phyloP scores from a whole-genome alignment of 108 stramenopile species.

The Conticribra weissflogii region DNA sequence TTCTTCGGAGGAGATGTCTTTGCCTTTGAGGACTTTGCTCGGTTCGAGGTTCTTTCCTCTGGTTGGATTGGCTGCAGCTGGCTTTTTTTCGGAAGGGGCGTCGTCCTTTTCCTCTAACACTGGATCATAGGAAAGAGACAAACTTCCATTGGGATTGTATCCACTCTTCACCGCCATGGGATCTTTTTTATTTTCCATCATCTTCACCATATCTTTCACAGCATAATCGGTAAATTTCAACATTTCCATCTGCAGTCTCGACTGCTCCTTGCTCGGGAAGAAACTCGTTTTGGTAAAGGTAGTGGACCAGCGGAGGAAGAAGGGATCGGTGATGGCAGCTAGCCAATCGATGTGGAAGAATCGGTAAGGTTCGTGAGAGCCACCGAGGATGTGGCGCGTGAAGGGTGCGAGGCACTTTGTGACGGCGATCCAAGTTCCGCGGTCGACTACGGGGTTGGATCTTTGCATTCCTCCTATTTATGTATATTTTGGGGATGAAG shows the following conservation, averaged over 20 bases:
- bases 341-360: slow-evolving; percentile 44
- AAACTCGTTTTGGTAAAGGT: slow-evolving; percentile 44
- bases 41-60: slow-evolving; percentile 19
- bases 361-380: slow-evolving; percentile 19
- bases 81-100: not conserved
- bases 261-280: slow-evolving; percentile 26
- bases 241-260: slow-evolving; percentile 26
- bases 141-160: slow-evolving; percentile 14
- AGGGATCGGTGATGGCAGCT: slow-evolving; percentile 32
- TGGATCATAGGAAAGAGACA: slow-evolving; percentile 22
- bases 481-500: no score
- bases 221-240: slow-evolving; percentile 45
- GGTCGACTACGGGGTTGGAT: slow-evolving; percentile 45
- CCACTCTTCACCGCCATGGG: slow-evolving; percentile 20
- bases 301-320: slow-evolving; percentile 35
- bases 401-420: slow-evolving; percentile 18
- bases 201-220: slow-evolving; percentile 36
- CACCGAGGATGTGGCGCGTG: not conserved
- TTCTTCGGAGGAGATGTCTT: slow-evolving; percentile 9
- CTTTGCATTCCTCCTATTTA: slow-evolving; percentile 56
- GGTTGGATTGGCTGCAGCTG: slow-evolving; percentile 6
- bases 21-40: slow-evolving; percentile 9
- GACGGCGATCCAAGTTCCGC: slow-evolving; percentile 39
- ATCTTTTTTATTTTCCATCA: slow-evolving; percentile 35
- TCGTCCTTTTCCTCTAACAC: slow-evolving; percentile 3